Base-by-base conservation (phyloP, 768 basidiomycete species). In the Suillus brevipes region DNA sequence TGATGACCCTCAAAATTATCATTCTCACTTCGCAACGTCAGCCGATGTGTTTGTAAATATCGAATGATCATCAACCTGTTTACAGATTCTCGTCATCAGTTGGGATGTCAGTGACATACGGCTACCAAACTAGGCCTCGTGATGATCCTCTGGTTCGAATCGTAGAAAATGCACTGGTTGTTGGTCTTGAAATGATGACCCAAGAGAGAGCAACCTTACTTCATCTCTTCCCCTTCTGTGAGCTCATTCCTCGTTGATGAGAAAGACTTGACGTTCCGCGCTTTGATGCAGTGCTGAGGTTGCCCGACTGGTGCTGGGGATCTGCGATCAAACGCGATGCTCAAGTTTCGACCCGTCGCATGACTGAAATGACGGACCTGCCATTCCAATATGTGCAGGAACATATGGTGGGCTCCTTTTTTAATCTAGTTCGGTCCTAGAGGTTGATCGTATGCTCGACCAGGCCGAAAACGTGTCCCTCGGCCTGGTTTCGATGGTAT, bases 1-100 rank as follows among this genome's bases (percentile, higher is more conserved):
- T 13, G 65, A 69, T 28, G 70, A 69, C 36, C 77, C 80, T 14
- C 71, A 73, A 20, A 56, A 71, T 9, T 79, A 75, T 65, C 59
- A 68, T 3, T 57, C 64, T 42, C 78, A 80, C 34, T 60, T 61
- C 6, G 31, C 47, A 42, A 47, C 64, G 59, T 64, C 2, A 61
- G 64, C 23, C 2, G 10, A 61, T 37, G 10, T 31, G 20, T 31
- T 18, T 59, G 62, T 75, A 14, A n/a, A 50, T 7, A 31, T 31
- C 4, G 9, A 20, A 10, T 5, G 4, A 18, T 20, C 5, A 25
- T 16, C 5, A 23, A 57, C 2, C n/a, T 38, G 65, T 72, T 60
- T 73, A 25, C 5, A 64, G 63, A 38, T 64, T 64, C 23, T n/a
- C 64, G 9, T 47, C 50, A 9, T 50, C 64, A 7, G 49, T 36